Percentiles rank a stretch among this genome's conserved stretches.
These are phyloP conservation scores for Reutealis trisperma DNA, from an alignment of 345 rosid genomes.

Conservation along the genomic window DNA sequence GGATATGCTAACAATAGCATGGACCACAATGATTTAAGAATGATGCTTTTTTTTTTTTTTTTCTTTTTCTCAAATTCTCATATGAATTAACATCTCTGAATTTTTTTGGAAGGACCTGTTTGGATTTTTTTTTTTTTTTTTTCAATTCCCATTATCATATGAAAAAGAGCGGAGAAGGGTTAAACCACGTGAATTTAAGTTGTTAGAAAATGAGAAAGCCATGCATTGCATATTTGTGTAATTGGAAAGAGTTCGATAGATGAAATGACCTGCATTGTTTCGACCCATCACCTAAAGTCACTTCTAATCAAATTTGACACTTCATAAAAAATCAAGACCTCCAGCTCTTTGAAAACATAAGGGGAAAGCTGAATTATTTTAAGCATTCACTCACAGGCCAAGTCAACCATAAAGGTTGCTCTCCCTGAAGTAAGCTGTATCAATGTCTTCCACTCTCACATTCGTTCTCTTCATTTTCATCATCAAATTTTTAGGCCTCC, in stretches of 20 bases:
- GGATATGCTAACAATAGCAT: background rate
- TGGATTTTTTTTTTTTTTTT: background rate
- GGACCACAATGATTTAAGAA: background rate
- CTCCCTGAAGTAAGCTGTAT: background rate
- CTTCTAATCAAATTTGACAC: background rate
- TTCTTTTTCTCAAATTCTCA: background rate
- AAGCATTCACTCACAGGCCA: background rate
- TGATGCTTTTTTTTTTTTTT: background rate
- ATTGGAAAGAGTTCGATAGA: conserved; percentile 14
- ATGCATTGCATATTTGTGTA: conserved; percentile 15
- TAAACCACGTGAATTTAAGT: conserved; percentile 16
- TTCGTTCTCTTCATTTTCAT: conserved; percentile 15
- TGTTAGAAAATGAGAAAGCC: conserved; percentile 36
- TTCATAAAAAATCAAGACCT: too few relatives aligned
- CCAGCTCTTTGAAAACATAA: background rate
- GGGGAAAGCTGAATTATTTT: background rate
- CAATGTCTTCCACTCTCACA: conserved; percentile 20
- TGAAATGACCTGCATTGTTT: conserved; percentile 14
- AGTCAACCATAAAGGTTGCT: background rate
- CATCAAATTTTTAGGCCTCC: background rate
- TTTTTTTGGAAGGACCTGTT: background rate
- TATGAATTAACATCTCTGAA: background rate
- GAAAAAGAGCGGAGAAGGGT: background rate
- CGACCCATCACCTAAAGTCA: conserved; percentile 7
- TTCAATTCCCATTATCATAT: background rate